A percentile compares a stretch with the other conserved stretches of the same genome.
phyloP scores from a whole-genome alignment of 2,329 filamentous ascomycete species.

The Aureobasidium sp. region DNA sequence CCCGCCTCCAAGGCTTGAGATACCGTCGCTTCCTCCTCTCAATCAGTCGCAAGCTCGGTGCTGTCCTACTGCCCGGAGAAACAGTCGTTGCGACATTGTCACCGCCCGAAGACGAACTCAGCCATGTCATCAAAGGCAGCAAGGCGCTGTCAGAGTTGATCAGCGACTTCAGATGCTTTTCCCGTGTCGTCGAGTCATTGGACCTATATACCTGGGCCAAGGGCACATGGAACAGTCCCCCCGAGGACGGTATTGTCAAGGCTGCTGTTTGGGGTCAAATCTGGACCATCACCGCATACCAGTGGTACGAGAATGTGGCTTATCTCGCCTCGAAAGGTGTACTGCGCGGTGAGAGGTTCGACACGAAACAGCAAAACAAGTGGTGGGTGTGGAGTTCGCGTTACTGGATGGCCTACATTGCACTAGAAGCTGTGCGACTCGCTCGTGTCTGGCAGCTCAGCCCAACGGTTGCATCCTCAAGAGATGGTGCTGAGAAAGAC shows the following conservation, averaged over 20 bases:
- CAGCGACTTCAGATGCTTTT: conserved; percentile 64
- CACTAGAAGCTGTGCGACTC: conserved; percentile 66
- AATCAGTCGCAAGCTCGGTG: conserved; percentile 33
- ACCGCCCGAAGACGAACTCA: conserved; percentile 28
- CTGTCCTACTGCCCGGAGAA: conserved; percentile 36
- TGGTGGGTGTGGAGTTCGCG: conserved; percentile 68
- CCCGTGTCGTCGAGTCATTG: conserved; percentile 69
- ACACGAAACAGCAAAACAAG: conserved; percentile 43
- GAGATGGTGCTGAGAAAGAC: conserved; percentile 36
- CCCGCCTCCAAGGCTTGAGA: conserved; percentile 29
- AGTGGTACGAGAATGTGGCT: conserved; percentile 75
- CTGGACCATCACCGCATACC: conserved; percentile 59
- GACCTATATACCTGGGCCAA: conserved; percentile 65
- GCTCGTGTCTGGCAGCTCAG: conserved; percentile 37
- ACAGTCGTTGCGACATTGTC: conserved; percentile 34
- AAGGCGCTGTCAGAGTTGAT: conserved; percentile 56
- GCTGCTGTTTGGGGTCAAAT: conserved; percentile 63
- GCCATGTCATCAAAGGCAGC: conserved; percentile 28
- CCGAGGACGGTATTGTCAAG: conserved; percentile 40
- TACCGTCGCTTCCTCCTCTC: conserved; percentile 32
- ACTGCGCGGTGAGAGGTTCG: conserved; percentile 36
- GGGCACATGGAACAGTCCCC: conserved; percentile 29
- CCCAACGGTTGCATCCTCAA: conserved; percentile 26
- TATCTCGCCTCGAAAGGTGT: conserved; percentile 71
- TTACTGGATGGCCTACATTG: conserved; percentile 74